Evolutionary conservation across 768 basidiomycete species (phyloP), one percentile per base, ranked within the genome.

Genomic region (Rhizopogon vesiculosus): DNA sequence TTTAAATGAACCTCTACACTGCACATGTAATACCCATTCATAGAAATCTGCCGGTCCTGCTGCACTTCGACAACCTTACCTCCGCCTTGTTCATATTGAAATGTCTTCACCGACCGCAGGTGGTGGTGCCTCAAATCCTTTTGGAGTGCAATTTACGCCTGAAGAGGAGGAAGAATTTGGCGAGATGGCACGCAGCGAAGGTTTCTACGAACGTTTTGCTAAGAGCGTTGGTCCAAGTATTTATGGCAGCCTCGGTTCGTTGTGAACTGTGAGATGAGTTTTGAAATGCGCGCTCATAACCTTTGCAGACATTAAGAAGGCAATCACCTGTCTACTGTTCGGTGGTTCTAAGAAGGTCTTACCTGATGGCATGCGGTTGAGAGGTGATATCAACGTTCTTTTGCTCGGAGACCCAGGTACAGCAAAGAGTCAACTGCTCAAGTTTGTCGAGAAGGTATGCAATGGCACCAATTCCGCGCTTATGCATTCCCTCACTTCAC

Each of bases 121-220:
- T 7, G 76, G 85, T 0, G 84, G 86, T 15, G 82, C 83, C 7
- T 81, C 87, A 4, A 93, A 92, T 67, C 91, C 91, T 0, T 93
- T 93, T 64, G 92, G 93, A 22, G 78, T 85, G 13, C 88, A 88
- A 60, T 99, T 98, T 67, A 84, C 91, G 0, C 89, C 96, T 1
- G 91, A 98, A 64, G 97, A 98, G 68, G 97, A 98, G 67, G 97
- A 98, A 65, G 95, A 98, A 63, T 98, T 98, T 61, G 85, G 84
- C 28, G 85, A 91, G 68, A 89, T 98, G 84, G 86, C 92, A 5
- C 78, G 95, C 61, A 87, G 87, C 59, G 89, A 93, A 54, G 85
- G 80, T 28, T 88, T 98, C 65, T 98, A 97, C 63, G 96, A 98
- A 67, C 81, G 87, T 12, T 99, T 99, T 69, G 85, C 97, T 0